A percentile compares a stretch with the other conserved stretches of the same genome.
Conservation (phyloP, 495 filamentous ascomycete genomes). For the Cryomyces antarcticus region DNA sequence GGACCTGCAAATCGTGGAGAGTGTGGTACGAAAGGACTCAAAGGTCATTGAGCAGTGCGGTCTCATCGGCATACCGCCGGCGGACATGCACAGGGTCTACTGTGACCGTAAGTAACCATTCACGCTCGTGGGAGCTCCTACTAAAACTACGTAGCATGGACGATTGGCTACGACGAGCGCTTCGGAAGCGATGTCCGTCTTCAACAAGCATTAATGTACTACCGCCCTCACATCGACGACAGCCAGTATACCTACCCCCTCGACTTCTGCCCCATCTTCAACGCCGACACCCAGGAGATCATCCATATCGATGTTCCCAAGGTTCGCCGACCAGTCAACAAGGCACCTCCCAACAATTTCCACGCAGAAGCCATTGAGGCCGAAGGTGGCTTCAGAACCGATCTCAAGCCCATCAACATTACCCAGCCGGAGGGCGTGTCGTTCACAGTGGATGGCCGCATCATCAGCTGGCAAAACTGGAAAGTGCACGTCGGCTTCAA, state of each 20-base stretch:
- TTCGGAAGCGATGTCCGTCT: conserved; percentile 63
- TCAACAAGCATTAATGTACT: conserved; percentile 93
- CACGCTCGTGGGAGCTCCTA: background rate
- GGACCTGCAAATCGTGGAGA: conserved; percentile 76
- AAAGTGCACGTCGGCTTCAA: conserved; percentile 89
- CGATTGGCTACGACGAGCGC: conserved; percentile 85
- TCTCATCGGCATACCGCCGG: conserved; percentile 62
- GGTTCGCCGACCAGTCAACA: conserved; percentile 58
- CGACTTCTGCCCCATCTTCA: conserved; percentile 88
- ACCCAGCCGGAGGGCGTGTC: conserved; percentile 89
- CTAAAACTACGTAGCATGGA: conserved; percentile 47
- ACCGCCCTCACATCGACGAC: conserved; percentile 68
- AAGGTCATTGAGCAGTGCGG: conserved; percentile 86
- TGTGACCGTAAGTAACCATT: conserved; percentile 47
- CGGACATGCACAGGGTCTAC: conserved; percentile 86
- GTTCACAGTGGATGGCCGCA: conserved; percentile 59
- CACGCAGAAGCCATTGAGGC: conserved; percentile 51
- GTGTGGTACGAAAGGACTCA: conserved; percentile 55
- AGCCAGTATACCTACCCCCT: conserved; percentile 81
- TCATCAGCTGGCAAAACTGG: conserved; percentile 91
- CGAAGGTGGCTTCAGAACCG: conserved; percentile 55
- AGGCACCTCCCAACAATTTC: conserved; percentile 59
- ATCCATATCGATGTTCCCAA: conserved; percentile 79
- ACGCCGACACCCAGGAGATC: conserved; percentile 63
- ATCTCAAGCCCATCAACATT: conserved; percentile 85